Conservation (phyloP, 2,329 filamentous ascomycete genomes). For the Pseudogymnoascus sp. region DNA sequence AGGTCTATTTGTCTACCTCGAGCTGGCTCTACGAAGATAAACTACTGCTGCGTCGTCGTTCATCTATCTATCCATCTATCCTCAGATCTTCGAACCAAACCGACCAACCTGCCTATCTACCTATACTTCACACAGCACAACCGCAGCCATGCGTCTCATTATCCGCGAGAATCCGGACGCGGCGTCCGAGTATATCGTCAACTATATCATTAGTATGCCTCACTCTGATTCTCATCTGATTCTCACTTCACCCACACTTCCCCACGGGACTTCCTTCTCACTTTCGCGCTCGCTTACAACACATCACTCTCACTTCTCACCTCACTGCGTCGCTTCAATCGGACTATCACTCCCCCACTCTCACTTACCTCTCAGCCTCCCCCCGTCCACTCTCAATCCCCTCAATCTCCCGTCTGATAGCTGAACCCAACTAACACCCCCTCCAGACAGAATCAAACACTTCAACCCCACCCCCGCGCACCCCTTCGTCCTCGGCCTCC, state of each 20-base stretch:
- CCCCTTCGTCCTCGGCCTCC: constrained; percentile 75
- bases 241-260: background rate
- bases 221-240: background rate
- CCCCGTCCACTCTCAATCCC: no score
- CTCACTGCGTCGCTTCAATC: background rate
- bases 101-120: background rate
- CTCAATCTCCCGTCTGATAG: no score
- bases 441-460: constrained; percentile 64
- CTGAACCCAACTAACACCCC: background rate
- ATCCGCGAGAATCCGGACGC: constrained; percentile 63
- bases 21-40: background rate
- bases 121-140: background rate
- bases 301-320: background rate
- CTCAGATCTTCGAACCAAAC: background rate
- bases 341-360: background rate
- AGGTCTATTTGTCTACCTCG: background rate
- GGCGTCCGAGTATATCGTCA: constrained; percentile 68
- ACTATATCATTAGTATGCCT: constrained; percentile 63
- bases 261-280: background rate
- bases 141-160: constrained; percentile 64
- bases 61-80: background rate
- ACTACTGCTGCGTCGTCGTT: background rate
- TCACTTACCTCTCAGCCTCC: background rate
- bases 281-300: background rate
- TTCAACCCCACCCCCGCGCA: constrained; percentile 64